phyloP scores from a whole-genome alignment of 352 stramenopile genomes.

The Phytophthora cryptogea region DNA sequence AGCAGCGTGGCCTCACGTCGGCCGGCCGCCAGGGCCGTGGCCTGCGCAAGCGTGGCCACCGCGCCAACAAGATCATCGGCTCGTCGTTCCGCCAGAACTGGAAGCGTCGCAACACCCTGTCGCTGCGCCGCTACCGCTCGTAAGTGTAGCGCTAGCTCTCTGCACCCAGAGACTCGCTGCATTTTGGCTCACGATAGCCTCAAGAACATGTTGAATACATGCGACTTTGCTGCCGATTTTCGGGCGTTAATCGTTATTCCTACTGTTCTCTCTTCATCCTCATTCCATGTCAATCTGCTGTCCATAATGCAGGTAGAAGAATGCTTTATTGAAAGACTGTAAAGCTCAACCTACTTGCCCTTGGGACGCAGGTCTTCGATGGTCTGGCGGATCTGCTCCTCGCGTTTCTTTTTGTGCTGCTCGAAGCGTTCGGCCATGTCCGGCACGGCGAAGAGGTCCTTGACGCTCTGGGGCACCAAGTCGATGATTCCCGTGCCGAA shows the following conservation, averaged over 20 bases:
- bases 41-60: slow-evolving; percentile 98
- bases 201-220: slow-evolving; percentile 41
- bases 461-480: slow-evolving; percentile 67
- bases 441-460: slow-evolving; percentile 63
- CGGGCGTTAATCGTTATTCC: slow-evolving; percentile 19
- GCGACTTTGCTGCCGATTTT: slow-evolving; percentile 47
- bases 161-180: slow-evolving; percentile 29
- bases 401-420: slow-evolving; percentile 66
- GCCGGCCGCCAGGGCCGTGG: slow-evolving; percentile 97
- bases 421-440: slow-evolving; percentile 77
- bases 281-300: not conserved
- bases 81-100: slow-evolving; percentile 97
- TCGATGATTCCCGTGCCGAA: slow-evolving; percentile 83
- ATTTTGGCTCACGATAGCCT: slow-evolving; percentile 28
- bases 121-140: slow-evolving; percentile 98
- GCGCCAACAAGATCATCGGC: slow-evolving; percentile 99
- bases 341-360: slow-evolving; percentile 41
- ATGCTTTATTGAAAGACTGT: not conserved
- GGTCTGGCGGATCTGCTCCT: slow-evolving; percentile 72
- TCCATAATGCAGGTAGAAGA: not conserved
- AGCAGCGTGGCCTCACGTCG: slow-evolving; percentile 98
- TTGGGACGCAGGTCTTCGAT: slow-evolving; percentile 82
- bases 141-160: slow-evolving; percentile 44
- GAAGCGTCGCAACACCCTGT: slow-evolving; percentile 98
- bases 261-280: slow-evolving; percentile 1